Percentiles rank a stretch among this genome's conserved stretches.
Evolutionary conservation across 148 eudicot genomes (phyloP).

Genomic region (Camellia sinensis): DNA sequence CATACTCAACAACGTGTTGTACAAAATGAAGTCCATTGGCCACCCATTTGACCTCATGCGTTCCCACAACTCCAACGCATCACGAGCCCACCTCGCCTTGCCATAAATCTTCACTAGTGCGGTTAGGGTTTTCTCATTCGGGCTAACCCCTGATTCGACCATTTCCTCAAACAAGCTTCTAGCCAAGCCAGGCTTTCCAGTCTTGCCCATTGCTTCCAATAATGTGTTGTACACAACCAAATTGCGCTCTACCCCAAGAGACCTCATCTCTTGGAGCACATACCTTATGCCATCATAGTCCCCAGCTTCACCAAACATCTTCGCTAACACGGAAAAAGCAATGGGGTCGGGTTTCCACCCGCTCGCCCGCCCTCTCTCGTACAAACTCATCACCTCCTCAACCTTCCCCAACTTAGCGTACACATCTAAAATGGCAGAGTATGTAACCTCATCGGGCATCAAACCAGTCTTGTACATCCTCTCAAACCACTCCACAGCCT

Average conservation of each 20-base stretch:
- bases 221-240: slow-evolving; percentile 88
- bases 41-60: slow-evolving; percentile 77
- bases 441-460: slow-evolving; percentile 98
- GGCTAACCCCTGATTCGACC: slow-evolving; percentile 66
- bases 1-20: slow-evolving; percentile 90
- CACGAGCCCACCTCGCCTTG: slow-evolving; percentile 84
- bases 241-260: slow-evolving; percentile 78
- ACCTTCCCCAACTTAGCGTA: slow-evolving; percentile 84
- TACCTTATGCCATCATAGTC: slow-evolving; percentile 90
- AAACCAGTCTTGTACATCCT: slow-evolving; percentile 92
- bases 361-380: slow-evolving; percentile 85
- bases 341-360: slow-evolving; percentile 91
- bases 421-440: slow-evolving; percentile 87
- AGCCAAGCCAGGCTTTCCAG: slow-evolving; percentile 93
- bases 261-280: slow-evolving; percentile 84
- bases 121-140: slow-evolving; percentile 78
- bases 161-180: slow-evolving; percentile 90
- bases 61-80: slow-evolving; percentile 87
- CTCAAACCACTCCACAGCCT: slow-evolving; percentile 99
- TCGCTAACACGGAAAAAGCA: slow-evolving; percentile 80
- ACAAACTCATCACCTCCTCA: slow-evolving; percentile 92
- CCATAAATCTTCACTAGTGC: slow-evolving; percentile 83
- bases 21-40: slow-evolving; percentile 89
- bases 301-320: slow-evolving; percentile 94
- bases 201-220: slow-evolving; percentile 92